Evolutionary conservation across 345 rosid species (phyloP).

Genomic region (Citrus maxima): DNA sequence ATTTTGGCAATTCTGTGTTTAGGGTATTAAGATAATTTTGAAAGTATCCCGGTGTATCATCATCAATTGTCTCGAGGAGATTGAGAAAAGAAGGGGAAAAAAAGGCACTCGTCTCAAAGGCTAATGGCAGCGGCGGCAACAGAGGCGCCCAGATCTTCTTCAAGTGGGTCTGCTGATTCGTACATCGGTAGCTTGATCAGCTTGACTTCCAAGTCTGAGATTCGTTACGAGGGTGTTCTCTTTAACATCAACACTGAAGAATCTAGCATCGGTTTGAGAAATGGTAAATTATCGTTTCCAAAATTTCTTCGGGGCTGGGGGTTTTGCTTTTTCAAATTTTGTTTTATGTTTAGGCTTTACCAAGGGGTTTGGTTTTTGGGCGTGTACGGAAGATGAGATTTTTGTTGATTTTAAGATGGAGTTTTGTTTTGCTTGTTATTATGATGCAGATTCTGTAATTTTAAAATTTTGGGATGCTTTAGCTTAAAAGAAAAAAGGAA

Average conservation of each 20-base stretch:
- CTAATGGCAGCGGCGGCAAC: conserved; percentile 20
- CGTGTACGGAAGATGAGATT: neutral
- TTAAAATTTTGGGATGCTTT: neutral
- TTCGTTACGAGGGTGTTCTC: conserved; percentile 57
- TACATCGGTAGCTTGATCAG: conserved; percentile 59
- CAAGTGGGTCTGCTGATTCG: conserved; percentile 33
- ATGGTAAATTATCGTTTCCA: conserved; percentile 27
- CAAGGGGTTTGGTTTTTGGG: neutral
- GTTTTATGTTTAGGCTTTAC: neutral
- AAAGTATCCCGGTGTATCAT: too few species aligned
- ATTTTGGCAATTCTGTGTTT: too few species aligned
- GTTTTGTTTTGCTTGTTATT: neutral
- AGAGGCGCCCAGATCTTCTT: conserved; percentile 21
- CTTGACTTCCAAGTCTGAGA: conserved; percentile 62
- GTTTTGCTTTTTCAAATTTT: neutral
- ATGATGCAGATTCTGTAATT: neutral
- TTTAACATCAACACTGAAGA: conserved; percentile 57
- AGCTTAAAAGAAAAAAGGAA: neutral
- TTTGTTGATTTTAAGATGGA: neutral
- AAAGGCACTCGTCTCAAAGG: neutral
- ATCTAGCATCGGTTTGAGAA: conserved; percentile 57
- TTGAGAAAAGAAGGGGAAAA: neutral
- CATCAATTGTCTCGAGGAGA: too few species aligned
- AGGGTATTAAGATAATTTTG: too few species aligned
- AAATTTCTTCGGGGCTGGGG: neutral